Base-by-base conservation (phyloP, 441 rosid genomes). In the Gossypium gossypioides region DNA sequence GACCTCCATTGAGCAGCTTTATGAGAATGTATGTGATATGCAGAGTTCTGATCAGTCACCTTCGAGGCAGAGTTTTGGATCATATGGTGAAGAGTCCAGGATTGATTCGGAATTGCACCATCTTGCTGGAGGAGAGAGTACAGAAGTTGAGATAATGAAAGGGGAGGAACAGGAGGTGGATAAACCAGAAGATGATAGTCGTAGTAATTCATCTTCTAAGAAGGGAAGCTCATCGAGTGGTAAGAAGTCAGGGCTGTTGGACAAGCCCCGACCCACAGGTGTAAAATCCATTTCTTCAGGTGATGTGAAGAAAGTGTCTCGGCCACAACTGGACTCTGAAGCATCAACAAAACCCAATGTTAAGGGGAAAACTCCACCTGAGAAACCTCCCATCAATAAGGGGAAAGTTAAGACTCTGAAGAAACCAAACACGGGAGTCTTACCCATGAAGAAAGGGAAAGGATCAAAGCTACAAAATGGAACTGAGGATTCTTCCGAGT, bases 11-110 rank as follows among this genome's bases (percentile, higher is more conserved):
- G 89, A 87, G 75, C 25, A 61, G 46, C 67, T 61, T 61, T 61
- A 34, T 61, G 77, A 75, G 16, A 85, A 74, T 69, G 73, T 85
- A 19, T 85, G 84, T 56, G 93, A 89, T 48, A 79, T 87, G 85
- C 88, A 85, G 82, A 89, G 93, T 70, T 87, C 91, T 69, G 87
- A 84, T 48, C 89, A 73, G 51, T 87, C 81, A 62, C 87, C 87
- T n/a, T 87, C 91, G 15, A 87, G 93, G 81, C 86, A 79, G 16
- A 84, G 88, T 78, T 83, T 78, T 81, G 89, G 82, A 68, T 87
- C 91, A 0, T 82, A 79, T 77, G 91, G 85, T 25, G 88, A 88
- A 71, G 93, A 89, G 77, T 89, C 88, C 0, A 87, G 90, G 78
- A 84, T 89, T 37, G 89, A 87, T 71, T 85, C 83, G 3, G 91